Evolutionary conservation across 129 eudicot species (phyloP), one percentile per base, ranked within the genome.

Genomic region (Deinandra increscens): DNA sequence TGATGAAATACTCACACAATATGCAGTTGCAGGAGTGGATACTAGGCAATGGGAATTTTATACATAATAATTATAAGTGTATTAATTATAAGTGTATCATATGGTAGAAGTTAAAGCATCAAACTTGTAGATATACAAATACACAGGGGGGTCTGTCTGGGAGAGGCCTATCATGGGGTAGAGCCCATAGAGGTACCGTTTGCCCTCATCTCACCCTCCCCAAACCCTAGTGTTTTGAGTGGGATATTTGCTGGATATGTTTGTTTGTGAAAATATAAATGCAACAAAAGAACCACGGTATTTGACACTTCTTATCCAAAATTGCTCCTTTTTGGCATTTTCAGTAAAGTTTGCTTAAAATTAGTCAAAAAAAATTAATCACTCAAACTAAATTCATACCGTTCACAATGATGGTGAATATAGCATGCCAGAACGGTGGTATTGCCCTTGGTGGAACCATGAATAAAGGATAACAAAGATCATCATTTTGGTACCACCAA

Each of bases 361-460:
- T 17, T 29, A 26, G 31, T 26, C 31, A 26, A 1, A 26, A 14
- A 14, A 38, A 55, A 39, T 15, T 29, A 39, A 42, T 42, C 66
- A 55, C 67, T 53, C 22, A 61, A 45, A 51, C 22, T 20, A 62
- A 19, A 12, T 63, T 56, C 62, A 54, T 78, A 78, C 82, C 82
- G 23, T 78, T 78, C 29, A 78, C 77, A 64, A 78, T 36, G 55
- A 78, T 71, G 73, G 77, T 71, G 78, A 78, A 78, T 31, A 78
- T 71, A 15, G 82, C 82, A 65, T 78, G 77, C 82, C 82, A 78
- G 60, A 78, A 78, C 10, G 82, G 77, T 33, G 82, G 82, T 63
- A 78, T 71, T 71, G 67, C 63, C 34, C 44, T 71, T 71, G 78
- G 82, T 17, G 82, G 82, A 33, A 78, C 78, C 77, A 78, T 78